A percentile compares a stretch with the other conserved stretches of the same genome.
Conservation (phyloP, 352 stramenopile genomes). For the Globisporangium sylvaticum region DNA sequence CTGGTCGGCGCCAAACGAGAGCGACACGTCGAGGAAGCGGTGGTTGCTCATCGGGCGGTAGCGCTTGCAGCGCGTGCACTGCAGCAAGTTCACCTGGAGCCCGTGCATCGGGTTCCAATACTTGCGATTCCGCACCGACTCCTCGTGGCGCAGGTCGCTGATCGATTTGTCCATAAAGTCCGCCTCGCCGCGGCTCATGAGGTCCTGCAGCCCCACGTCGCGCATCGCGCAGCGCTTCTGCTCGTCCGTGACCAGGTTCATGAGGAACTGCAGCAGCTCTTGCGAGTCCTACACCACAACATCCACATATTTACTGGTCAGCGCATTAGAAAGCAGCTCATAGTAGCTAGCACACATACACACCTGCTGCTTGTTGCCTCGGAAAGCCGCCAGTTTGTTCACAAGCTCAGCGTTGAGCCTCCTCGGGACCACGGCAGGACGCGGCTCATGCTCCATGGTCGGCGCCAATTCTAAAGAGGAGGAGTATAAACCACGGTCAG, state of each 20-base stretch:
- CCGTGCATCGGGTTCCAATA: slow-evolving; percentile 78
- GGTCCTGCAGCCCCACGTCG: slow-evolving; percentile 51
- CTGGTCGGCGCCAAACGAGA: slow-evolving; percentile 51
- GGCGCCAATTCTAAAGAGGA: slow-evolving; percentile 27
- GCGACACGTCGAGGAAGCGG: slow-evolving; percentile 72
- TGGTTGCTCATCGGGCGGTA: slow-evolving; percentile 74
- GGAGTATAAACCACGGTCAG: too few species aligned
- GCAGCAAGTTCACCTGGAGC: slow-evolving; percentile 75
- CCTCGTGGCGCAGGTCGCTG: slow-evolving; percentile 61
- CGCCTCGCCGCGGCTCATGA: slow-evolving; percentile 22
- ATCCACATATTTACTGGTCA: too few species aligned
- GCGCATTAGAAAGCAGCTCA: neutral
- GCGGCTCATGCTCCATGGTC: slow-evolving; percentile 25
- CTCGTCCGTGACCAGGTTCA: slow-evolving; percentile 73
- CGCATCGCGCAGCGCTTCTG: slow-evolving; percentile 46
- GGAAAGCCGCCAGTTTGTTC: slow-evolving; percentile 48
- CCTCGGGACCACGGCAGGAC: slow-evolving; percentile 36
- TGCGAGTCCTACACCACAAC: too few species aligned
- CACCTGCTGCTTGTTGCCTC: slow-evolving; percentile 76
- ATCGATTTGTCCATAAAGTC: slow-evolving; percentile 40
- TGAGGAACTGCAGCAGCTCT: slow-evolving; percentile 83
- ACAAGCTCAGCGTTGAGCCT: slow-evolving; percentile 63
- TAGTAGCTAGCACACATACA: neutral
- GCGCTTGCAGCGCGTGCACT: slow-evolving; percentile 57
- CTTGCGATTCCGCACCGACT: slow-evolving; percentile 49